A percentile compares a stretch with the other conserved stretches of the same genome.
Evolutionary conservation across 108 stramenopile genomes (phyloP).

Genomic region (Pseudonitzschia delicatissima): DNA sequence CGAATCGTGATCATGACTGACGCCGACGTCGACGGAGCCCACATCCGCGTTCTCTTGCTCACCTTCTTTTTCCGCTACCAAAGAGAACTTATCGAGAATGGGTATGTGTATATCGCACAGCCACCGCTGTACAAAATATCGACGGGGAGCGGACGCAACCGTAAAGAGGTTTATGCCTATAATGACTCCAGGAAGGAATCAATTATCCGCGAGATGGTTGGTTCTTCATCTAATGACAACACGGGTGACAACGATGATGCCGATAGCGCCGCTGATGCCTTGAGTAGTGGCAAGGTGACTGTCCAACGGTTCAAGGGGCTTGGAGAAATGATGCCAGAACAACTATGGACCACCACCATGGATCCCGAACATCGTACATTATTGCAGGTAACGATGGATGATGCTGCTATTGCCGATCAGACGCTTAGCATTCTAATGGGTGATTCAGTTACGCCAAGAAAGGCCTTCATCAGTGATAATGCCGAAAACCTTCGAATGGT

Average conservation of each 20-base stretch:
- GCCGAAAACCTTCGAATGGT: slow-evolving; percentile 70
- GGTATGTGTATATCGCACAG: slow-evolving; percentile 92
- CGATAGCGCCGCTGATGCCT: slow-evolving; percentile 16
- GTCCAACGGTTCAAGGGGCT: slow-evolving; percentile 88
- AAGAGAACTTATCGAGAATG: slow-evolving; percentile 84
- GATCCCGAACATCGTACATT: slow-evolving; percentile 80
- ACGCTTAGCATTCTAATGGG: slow-evolving; percentile 90
- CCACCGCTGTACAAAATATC: slow-evolving; percentile 94
- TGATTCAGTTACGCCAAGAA: slow-evolving; percentile 80
- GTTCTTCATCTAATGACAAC: slow-evolving; percentile 21
- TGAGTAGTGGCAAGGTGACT: slow-evolving; percentile 55
- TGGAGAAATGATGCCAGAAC: slow-evolving; percentile 96
- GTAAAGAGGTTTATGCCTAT: slow-evolving; percentile 66
- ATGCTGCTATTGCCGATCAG: slow-evolving; percentile 83
- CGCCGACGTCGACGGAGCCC: slow-evolving; percentile 96
- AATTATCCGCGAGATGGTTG: slow-evolving; percentile 40
- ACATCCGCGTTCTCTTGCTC: slow-evolving; percentile 92
- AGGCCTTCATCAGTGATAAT: slow-evolving; percentile 79
- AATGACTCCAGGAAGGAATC: slow-evolving; percentile 61
- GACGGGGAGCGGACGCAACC: slow-evolving; percentile 51
- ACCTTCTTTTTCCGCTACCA: slow-evolving; percentile 95
- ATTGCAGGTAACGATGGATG: slow-evolving; percentile 83
- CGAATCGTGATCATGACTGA: slow-evolving; percentile 95
- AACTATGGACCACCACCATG: slow-evolving; percentile 96
- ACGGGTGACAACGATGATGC: slow-evolving; percentile 6